Base-by-base conservation (phyloP, 768 basidiomycete genomes). In the Termitomyces sp. region DNA sequence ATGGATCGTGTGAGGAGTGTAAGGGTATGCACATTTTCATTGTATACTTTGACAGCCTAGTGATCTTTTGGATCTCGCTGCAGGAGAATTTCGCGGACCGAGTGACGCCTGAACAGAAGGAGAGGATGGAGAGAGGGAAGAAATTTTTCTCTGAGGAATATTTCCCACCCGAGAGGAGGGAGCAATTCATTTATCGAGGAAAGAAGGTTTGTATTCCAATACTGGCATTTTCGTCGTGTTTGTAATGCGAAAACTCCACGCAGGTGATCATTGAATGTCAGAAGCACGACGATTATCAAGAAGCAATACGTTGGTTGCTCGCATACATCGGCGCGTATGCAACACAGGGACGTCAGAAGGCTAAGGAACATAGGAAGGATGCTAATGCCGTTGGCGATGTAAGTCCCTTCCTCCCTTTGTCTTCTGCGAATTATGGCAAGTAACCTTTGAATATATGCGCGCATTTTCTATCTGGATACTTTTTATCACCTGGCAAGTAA, bases 181-280 rank as follows among this genome's bases (percentile, higher is more conserved):
- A 96, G 57, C 93, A 93, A 69, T 97, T 94, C 74, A 91, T 98
- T 69, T 96, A 89, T 79, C 85, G 96, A 12, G 82, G 86, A 6
- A 98, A 98, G 81, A 98, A 97, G 86, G 91, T 88, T 29, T 3
- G 64, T 64, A 38, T 40, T 37, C 17, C 2, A 10, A 2, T 56
- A 5, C 17, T 20, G 4, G 20, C 45, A 9, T 5, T 11, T 4
- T 37, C 5, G 9, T 15, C 7, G 15, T 12, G 20, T 8, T 29
- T 2, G 12, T 31, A 8, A 25, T 38, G 8, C 32, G 7, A 9
- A 38, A 9, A 32, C n/a, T 12, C 6, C 15, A 3, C 49, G 2
- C 58, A 88, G 86, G 88, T 90, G 42, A 85, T 97, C 57, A 81
- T 96, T 60, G 96, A 98, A 69, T 95, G 92, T 71, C 95, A 97